phyloP scores from a whole-genome alignment of 2,329 filamentous ascomycete genomes.

The Emmonsiellopsis sp. region DNA sequence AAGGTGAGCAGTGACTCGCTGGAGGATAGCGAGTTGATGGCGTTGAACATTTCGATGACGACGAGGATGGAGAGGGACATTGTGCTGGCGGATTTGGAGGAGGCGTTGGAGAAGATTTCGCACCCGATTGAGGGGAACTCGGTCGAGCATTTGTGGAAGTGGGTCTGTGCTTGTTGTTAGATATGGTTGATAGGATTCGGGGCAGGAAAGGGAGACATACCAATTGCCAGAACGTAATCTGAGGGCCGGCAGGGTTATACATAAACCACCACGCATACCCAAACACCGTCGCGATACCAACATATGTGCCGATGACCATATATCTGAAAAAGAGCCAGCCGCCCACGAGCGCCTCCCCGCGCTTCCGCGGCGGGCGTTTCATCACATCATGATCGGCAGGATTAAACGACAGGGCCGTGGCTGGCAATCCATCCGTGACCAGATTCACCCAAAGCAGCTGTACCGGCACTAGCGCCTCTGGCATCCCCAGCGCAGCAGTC shows the following conservation, averaged over 20 bases:
- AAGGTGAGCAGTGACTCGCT: slow-evolving; percentile 90
- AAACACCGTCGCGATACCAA: slow-evolving; percentile 86
- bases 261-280: slow-evolving; percentile 99
- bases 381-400: slow-evolving; percentile 98
- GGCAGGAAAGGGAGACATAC: slow-evolving; percentile 28
- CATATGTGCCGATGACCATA: slow-evolving; percentile 90
- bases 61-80: slow-evolving; percentile 85
- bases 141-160: slow-evolving; percentile 87
- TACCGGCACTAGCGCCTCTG: slow-evolving; percentile 91
- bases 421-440: slow-evolving; percentile 92
- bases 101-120: slow-evolving; percentile 77
- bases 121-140: slow-evolving; percentile 86
- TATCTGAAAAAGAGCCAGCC: slow-evolving; percentile 98
- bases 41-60: slow-evolving; percentile 99
- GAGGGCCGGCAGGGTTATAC: slow-evolving; percentile 81
- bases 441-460: slow-evolving; percentile 98
- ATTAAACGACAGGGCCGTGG: slow-evolving; percentile 95
- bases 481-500: slow-evolving; percentile 92
- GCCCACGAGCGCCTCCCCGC: slow-evolving; percentile 83
- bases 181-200: background rate
- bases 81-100: slow-evolving; percentile 83
- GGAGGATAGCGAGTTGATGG: slow-evolving; percentile 93
- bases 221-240: slow-evolving; percentile 84
- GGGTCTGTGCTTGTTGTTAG: slow-evolving; percentile 37
- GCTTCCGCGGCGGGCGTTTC: slow-evolving; percentile 81